Base-by-base conservation (phyloP, 352 stramenopile genomes). In the Phytophthora agathidicida region DNA sequence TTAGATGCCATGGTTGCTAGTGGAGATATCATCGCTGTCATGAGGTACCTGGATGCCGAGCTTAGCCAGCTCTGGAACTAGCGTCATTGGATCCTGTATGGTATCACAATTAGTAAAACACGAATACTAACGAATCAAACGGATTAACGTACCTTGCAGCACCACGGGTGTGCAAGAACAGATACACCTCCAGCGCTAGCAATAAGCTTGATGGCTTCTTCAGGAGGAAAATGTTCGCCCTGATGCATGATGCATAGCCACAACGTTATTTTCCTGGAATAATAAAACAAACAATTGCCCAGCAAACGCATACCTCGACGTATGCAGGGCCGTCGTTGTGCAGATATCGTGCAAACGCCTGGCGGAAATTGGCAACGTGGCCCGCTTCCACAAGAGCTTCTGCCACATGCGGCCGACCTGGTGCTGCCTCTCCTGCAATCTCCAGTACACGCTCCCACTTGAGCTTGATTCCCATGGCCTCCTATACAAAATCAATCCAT, bases 191-290 rank as follows among this genome's bases (percentile, higher is more conserved):
- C 86, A 14, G 81, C 80, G 24, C 80, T 88, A 13, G 86, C 81
- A 49, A 95, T 95, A 36, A 95, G 74, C 46, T 91, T 89, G 60
- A 95, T 92, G 3, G 86, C 86, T 51, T 93, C 80, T 64, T 93
- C 78, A n/a, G 86, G 86, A 7, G 86, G 86, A 39, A 93, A 95
- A 37, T 93, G 76, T 23, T 90, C 77, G 35, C 86, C 86, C 80
- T 94, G 32, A 8, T 44, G 27, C 8, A 37, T 9, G 17, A 51
- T 35, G 9, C 14, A 43, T 32, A 57, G 44, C 7, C 16, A 60
- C 22, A 5, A 44, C 10, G 10, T 51, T 8, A 33, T 22, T 14
- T 22, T 10, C n/a, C n/a, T n/a, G n/a, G 39, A 24, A 9, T 3
- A 13, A 20, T 19, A 22, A n/a, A 26, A 3, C 33, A 35, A 17